These are phyloP conservation scores for Rubia tinctorum DNA, from an alignment of 305 asterid genomes.

Conservation along the genomic window DNA sequence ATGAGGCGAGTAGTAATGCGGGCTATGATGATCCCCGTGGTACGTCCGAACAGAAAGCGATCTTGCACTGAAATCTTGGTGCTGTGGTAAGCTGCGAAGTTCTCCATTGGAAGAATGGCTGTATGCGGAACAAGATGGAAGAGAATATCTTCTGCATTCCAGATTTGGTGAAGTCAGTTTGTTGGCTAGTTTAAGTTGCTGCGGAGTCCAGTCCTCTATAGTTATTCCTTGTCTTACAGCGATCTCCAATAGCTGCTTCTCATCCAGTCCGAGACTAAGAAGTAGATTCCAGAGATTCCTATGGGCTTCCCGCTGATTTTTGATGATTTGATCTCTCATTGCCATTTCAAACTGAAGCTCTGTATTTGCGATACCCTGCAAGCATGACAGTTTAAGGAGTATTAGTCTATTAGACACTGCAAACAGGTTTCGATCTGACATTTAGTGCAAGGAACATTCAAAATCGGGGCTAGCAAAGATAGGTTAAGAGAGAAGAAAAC, in stretches of 20 bases:
- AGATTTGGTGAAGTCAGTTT: slow-evolving; percentile 35
- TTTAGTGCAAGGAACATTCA: neutral
- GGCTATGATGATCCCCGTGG: slow-evolving; percentile 49
- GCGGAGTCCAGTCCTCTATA: slow-evolving; percentile 52
- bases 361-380: slow-evolving; percentile 81
- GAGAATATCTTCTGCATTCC: slow-evolving; percentile 26
- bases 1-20: slow-evolving; percentile 45
- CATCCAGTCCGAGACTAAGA: slow-evolving; percentile 71
- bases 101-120: slow-evolving; percentile 27
- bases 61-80: slow-evolving; percentile 35
- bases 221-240: slow-evolving; percentile 71
- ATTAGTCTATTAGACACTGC: slow-evolving; percentile 14
- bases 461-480: too few species aligned
- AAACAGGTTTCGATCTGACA: neutral
- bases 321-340: slow-evolving; percentile 86
- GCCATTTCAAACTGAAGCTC: slow-evolving; percentile 97
- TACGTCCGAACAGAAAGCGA: slow-evolving; percentile 32
- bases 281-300: slow-evolving; percentile 75
- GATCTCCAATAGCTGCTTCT: slow-evolving; percentile 65
- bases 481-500: too few species aligned
- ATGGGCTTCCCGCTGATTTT: slow-evolving; percentile 81
- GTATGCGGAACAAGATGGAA: slow-evolving; percentile 30
- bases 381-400: slow-evolving; percentile 17
- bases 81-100: slow-evolving; percentile 42
- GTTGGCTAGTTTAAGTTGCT: slow-evolving; percentile 37